These are phyloP conservation scores for Pyrenophora graminea DNA, from an alignment of 2,329 filamentous ascomycete genomes.

Conservation along the genomic window DNA sequence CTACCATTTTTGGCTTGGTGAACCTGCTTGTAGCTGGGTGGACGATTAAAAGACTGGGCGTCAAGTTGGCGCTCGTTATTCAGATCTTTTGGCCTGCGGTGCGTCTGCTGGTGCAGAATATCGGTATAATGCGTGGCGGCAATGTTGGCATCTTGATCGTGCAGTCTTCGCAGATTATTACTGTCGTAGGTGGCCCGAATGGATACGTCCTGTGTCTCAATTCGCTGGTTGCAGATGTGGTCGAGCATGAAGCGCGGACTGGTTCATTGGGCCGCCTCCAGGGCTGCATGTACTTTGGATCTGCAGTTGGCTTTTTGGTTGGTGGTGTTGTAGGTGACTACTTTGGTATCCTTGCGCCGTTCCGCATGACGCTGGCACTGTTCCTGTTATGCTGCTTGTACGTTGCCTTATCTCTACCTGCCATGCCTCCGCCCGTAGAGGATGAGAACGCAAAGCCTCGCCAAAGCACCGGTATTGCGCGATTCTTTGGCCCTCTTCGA, in stretches of 20 bases:
- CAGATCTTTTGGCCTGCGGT: slow-evolving; percentile 69
- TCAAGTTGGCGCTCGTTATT: slow-evolving; percentile 64
- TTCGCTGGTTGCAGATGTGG: slow-evolving; percentile 68
- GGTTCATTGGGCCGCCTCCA: slow-evolving; percentile 68
- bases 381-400: slow-evolving; percentile 54
- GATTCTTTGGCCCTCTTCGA: slow-evolving; percentile 66
- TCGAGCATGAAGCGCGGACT: slow-evolving; percentile 63
- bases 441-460: slow-evolving; percentile 36
- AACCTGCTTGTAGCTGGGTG: slow-evolving; percentile 71
- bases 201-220: slow-evolving; percentile 73
- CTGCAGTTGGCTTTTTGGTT: slow-evolving; percentile 65
- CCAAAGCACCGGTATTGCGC: slow-evolving; percentile 49
- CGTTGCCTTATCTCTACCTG: slow-evolving; percentile 49
- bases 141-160: slow-evolving; percentile 68
- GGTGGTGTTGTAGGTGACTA: slow-evolving; percentile 68
- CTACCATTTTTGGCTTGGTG: slow-evolving; percentile 68
- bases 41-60: slow-evolving; percentile 68
- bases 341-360: slow-evolving; percentile 67
- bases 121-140: slow-evolving; percentile 67
- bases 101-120: slow-evolving; percentile 65
- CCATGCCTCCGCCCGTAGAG: slow-evolving; percentile 51
- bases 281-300: slow-evolving; percentile 69
- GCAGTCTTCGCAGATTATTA: slow-evolving; percentile 69
- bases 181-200: slow-evolving; percentile 68
- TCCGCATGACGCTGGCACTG: slow-evolving; percentile 64